Percentiles rank a stretch among this genome's conserved stretches.
phyloP scores from a whole-genome alignment of 2,329 filamentous ascomycete genomes.

The Fusarium piperis region DNA sequence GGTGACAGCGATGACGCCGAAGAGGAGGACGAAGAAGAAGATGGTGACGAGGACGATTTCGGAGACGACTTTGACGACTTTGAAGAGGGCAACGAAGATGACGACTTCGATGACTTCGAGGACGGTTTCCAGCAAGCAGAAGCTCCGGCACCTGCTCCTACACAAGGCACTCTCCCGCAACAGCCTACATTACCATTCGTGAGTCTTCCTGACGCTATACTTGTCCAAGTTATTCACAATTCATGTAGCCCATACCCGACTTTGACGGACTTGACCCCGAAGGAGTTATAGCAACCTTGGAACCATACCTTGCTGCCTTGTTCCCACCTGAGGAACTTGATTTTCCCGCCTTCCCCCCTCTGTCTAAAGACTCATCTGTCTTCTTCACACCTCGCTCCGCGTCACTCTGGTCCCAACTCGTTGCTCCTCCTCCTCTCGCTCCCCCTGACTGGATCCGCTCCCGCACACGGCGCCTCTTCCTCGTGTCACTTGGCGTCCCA shows the following conservation, averaged over 20 bases:
- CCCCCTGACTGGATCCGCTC: conserved; percentile 98
- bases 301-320: conserved; percentile 73
- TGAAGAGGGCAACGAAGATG: conserved; percentile 65
- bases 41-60: conserved; percentile 58
- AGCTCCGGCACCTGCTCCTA: conserved; percentile 42
- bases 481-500: conserved; percentile 94
- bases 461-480: conserved; percentile 91
- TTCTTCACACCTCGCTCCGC: conserved; percentile 88
- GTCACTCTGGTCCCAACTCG: conserved; percentile 95
- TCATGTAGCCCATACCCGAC: conserved; percentile 70
- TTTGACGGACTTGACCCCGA: conserved; percentile 70
- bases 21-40: conserved; percentile 38
- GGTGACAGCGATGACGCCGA: conserved; percentile 39
- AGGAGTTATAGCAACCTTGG: conserved; percentile 68
- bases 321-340: conserved; percentile 69
- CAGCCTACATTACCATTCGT: conserved; percentile 58
- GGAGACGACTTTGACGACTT: conserved; percentile 72
- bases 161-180: conserved; percentile 45
- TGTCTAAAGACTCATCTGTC: conserved; percentile 67
- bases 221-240: conserved; percentile 34
- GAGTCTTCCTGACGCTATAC: conserved; percentile 33
- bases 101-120: conserved; percentile 76
- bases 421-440: conserved; percentile 91
- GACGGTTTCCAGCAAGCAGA: conserved; percentile 73
- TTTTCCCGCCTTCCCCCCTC: conserved; percentile 59